Evolutionary conservation across 352 stramenopile genomes (phyloP).

Genomic region (Globisporangium cylindrosporum): DNA sequence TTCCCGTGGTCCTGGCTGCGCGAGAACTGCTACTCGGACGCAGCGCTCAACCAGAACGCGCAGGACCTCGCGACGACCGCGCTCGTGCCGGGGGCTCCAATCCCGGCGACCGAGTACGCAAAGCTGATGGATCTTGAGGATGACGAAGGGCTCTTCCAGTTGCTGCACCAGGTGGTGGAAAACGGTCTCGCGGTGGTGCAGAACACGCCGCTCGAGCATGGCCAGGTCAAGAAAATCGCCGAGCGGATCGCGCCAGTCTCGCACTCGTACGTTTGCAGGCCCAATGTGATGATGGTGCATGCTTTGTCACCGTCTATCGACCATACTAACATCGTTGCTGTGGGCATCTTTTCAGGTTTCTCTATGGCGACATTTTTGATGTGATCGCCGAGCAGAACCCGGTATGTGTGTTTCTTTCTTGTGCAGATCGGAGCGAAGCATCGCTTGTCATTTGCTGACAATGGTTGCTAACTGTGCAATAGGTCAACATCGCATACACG

Average conservation of each 20-base stretch:
- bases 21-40: constrained; percentile 75
- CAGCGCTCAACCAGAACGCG: constrained; percentile 43
- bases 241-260: constrained; percentile 80
- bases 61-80: constrained; percentile 44
- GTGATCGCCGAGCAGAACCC: constrained; percentile 79
- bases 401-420: constrained; percentile 24
- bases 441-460: neutral
- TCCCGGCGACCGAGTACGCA: constrained; percentile 58
- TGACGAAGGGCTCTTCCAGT: constrained; percentile 63
- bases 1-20: constrained; percentile 71
- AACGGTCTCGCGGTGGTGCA: constrained; percentile 69
- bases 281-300: neutral
- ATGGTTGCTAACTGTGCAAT: neutral
- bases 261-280: constrained; percentile 49
- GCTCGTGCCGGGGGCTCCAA: constrained; percentile 40
- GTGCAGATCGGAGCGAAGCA: neutral
- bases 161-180: constrained; percentile 68
- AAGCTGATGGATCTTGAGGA: constrained; percentile 55
- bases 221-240: constrained; percentile 69
- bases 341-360: constrained; percentile 36
- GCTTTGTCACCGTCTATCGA: neutral
- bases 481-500: constrained; percentile 96
- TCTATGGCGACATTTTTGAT: constrained; percentile 86
- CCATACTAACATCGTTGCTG: neutral
- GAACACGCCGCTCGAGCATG: constrained; percentile 56